Base-by-base conservation (phyloP, 257 asterid genomes). In the Solanum stenotomum region DNA sequence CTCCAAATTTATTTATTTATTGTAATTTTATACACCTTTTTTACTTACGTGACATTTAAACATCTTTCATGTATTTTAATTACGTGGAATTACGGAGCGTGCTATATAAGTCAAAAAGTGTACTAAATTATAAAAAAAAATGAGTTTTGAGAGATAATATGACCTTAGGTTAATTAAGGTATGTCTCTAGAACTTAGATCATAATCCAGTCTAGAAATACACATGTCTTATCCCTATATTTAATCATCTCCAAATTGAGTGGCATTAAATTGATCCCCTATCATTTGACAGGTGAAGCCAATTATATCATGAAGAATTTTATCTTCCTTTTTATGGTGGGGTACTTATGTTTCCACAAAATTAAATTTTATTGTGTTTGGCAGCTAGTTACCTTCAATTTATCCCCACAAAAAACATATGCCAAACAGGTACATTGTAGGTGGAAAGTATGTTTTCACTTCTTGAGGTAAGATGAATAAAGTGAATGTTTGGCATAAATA, bases 211-310 rank as follows among this genome's bases (percentile, higher is more conserved):
- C 46, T 40, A 40, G 14, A 42, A 42, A 42, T 42, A 49, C 20
- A 1, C 0, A 0, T 49, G 8, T 5, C 22, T 15, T 49, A 49
- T 14, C 22, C 7, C 22, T 5, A 49, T 49, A 49, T 13, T 3
- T 7, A n/a, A 77, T 40, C 35, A 77, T n/a, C 35, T 38, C 61
- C 61, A 77, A 40, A 15, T 8, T 40, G 23, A n/a, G 42, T 35
- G 38, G 38, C 38, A 35, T 35, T 35, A 35, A 7, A n/a, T 42
- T 15, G 10, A 35, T 10, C 49, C 35, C 38, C 37, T 42, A 25
- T 79, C 85, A 79, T 79, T 79, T 44, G 65, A 13, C 65, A 79
- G 25, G 84, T n/a, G 59, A 79, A 79, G 16, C 68, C 85, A 46
- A 49, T 46, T 81, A 46, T 81, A 81, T 46, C 3, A 29, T 15